These are phyloP conservation scores for Nicotiana benthamiana DNA, from an alignment of 257 asterid species.

Conservation along the genomic window DNA sequence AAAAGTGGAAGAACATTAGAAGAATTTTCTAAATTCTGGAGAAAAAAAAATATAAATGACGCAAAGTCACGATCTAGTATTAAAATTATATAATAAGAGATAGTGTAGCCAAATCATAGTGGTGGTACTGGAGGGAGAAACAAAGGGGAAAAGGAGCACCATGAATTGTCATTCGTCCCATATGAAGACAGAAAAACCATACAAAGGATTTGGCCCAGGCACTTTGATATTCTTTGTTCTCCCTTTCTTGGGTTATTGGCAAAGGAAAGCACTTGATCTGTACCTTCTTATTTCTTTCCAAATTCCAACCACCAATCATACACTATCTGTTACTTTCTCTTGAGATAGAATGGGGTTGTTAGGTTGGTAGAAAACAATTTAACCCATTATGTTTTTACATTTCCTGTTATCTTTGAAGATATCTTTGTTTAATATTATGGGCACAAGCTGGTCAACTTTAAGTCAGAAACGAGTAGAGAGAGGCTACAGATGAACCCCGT, in stretches of 20 bases:
- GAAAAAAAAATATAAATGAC: neutral
- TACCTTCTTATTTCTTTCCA: conserved; percentile 29
- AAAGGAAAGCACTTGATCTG: conserved; percentile 24
- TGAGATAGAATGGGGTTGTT: neutral
- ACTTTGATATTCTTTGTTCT: conserved; percentile 24
- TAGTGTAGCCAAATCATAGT: conserved; percentile 17
- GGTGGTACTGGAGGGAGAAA: neutral
- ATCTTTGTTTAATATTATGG: neutral
- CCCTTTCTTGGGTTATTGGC: conserved; percentile 13
- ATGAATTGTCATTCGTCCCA: conserved; percentile 15
- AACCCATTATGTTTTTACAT: neutral
- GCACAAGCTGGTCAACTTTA: neutral
- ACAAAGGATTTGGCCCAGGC: conserved; percentile 13
- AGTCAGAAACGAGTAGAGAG: neutral
- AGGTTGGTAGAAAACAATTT: neutral
- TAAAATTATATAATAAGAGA: conserved; percentile 8
- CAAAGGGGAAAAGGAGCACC: conserved; percentile 1
- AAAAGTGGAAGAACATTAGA: neutral
- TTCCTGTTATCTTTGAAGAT: neutral
- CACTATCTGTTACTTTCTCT: neutral
- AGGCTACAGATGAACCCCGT: neutral
- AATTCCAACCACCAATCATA: conserved; percentile 34
- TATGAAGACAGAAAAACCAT: conserved; percentile 13
- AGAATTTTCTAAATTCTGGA: neutral
- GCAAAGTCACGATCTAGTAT: neutral